Percentiles rank a stretch among this genome's conserved stretches.
These are phyloP conservation scores for Plantago ovata DNA, from an alignment of 257 asterid genomes.

Conservation along the genomic window DNA sequence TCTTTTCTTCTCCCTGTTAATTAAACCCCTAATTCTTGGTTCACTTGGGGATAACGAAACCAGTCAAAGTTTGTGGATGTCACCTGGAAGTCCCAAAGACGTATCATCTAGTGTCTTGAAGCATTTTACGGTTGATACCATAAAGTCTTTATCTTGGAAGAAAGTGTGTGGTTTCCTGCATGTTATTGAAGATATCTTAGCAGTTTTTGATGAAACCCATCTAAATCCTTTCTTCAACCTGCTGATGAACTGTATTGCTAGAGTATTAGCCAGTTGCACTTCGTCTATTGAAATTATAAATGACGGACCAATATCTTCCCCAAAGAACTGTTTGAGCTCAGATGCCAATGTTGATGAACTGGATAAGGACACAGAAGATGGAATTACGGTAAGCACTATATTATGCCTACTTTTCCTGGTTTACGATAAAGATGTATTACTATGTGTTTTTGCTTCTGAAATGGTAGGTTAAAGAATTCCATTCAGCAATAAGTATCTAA, in stretches of 20 bases:
- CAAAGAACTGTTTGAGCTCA: constrained; percentile 20
- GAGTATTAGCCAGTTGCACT: constrained; percentile 65
- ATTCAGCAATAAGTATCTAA: no score
- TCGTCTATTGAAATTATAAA: constrained; percentile 38
- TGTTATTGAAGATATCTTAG: constrained; percentile 71
- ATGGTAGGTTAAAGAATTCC: no score
- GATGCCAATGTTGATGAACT: constrained; percentile 31
- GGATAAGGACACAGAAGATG: constrained; percentile 32
- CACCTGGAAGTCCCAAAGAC: constrained; percentile 33
- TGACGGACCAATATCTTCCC: constrained; percentile 23
- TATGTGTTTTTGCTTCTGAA: not conserved
- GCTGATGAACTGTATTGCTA: constrained; percentile 61
- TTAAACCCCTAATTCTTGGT: constrained; percentile 53
- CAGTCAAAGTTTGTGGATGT: constrained; percentile 24
- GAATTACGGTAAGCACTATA: constrained; percentile 44
- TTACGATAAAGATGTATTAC: not conserved
- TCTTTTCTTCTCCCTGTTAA: constrained; percentile 68
- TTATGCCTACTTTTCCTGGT: constrained; percentile 8
- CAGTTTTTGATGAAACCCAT: constrained; percentile 76
- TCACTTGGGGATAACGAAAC: constrained; percentile 38
- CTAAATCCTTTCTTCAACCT: constrained; percentile 69
- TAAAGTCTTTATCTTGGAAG: constrained; percentile 67
- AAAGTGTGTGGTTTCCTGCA: constrained; percentile 75
- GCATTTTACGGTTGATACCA: constrained; percentile 46
- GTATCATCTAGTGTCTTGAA: constrained; percentile 44